Base-by-base conservation (phyloP, 345 rosid genomes). In the Citrus maxima region DNA sequence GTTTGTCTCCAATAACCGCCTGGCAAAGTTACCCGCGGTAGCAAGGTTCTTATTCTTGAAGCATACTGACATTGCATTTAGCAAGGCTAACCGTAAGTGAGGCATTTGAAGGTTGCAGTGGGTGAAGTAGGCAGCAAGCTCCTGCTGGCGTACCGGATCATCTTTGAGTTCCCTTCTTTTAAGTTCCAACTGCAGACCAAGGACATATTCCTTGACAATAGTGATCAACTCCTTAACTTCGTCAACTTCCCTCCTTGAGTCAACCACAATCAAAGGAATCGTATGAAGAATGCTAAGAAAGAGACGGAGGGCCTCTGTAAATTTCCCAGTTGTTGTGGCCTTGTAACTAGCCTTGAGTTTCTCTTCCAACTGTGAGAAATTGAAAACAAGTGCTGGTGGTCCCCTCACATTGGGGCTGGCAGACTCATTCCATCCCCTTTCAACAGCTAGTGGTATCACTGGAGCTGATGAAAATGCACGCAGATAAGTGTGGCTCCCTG, bases 81-180 rank as follows among this genome's bases (percentile, higher is more conserved):
- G 86, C 76, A 95, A 79, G 2, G 98, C 98, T 2, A 95, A 92
- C 82, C 96, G 84, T 63, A 91, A 69, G 82, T 95, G 99, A 66
- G 99, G 96, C 72, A 78, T 55, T 80, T 93, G 99, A 85, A 96
- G 97, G 81, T 88, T 90, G 82, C 96, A 91, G 83, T 96, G 97
- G 76, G 99, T 96, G 90, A 94, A 94, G 84, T 96, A 96, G 59
- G 99, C 98, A 21, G 99, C 99, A 24, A 96, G 98, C 89, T 94
- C 98, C 86, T 91, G 97, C 80, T 93, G 98, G 67, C 97, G 90
- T 3, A 85, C 80, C 0, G 91, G 92, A 72, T 96, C 78, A 72
- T 87, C 97, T 89, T 75, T 92, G 56, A 85, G 60, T 62, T 93
- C 99, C 82, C 94, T 93, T 80, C 98, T 89, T 79, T 87, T 89